Evolutionary conservation across 305 asterid species (phyloP), one percentile per base, ranked within the genome.

Genomic region (Striga hermonthica): DNA sequence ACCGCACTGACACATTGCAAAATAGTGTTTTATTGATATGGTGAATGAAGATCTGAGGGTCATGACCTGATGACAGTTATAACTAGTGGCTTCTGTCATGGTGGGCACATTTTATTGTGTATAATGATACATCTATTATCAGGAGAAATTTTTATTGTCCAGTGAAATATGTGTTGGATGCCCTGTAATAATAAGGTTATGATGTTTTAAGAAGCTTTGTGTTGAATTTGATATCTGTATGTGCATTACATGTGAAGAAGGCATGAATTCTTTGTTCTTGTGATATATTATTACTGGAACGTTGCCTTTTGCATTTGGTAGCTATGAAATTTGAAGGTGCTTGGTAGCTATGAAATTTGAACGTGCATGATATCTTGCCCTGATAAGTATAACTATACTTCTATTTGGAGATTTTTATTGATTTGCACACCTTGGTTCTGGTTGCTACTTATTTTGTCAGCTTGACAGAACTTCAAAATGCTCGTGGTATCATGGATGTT

Each of bases 401-500:
- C 14, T 69, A 7, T 56, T 41, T 59, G 37, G 70, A 22, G n/a
- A 60, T 64, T 44, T 68, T 60, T 72, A 16, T 48, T 67, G 56
- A 64, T 68, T 64, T 52, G 67, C 14, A 65, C 60, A 67, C 48
- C 59, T 71, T 65, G 38, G 39, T 57, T 47, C 56, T 65, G 6
- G n/a, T 67, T 35, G 52, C 66, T 74, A 60, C 4, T 61, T 68
- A 66, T 64, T 60, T 44, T 72, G 58, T 74, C 83, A 93, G 99
- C 82, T 75, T 81, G 92, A 63, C 95, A 35, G 99, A 93, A 79
- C 88, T 93, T 77, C 96, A 93, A 75, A 93, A 88, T 84, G 99
- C 97, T 44, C 97, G 92, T 28, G 99, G 97, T 61, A 86, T 93
- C 79, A 86, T 93, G 97, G 96, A 93, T 80, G 97, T 93, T 72